These are phyloP conservation scores for Mucor indicus DNA, from an alignment of 371 early-diverging fungal species.

Conservation along the genomic window DNA sequence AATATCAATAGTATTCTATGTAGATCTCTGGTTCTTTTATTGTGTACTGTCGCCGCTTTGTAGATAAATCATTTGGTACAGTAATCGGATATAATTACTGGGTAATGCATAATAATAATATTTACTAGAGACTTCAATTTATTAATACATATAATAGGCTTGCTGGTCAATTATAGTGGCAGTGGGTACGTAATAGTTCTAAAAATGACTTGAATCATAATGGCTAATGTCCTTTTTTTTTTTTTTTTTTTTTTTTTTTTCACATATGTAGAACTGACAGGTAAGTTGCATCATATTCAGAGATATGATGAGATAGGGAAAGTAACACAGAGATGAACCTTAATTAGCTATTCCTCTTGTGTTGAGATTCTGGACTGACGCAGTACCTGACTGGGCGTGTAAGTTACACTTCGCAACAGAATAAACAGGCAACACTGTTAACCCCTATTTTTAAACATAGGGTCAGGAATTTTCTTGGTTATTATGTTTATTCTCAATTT, in stretches of 20 bases:
- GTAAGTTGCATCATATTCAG: constrained; percentile 2
- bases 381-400: constrained; percentile 20
- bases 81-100: constrained; percentile 23
- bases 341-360: constrained; percentile 13
- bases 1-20: background rate
- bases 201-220: no score
- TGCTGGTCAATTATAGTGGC: constrained; percentile 22
- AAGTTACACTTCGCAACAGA: background rate
- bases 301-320: no score
- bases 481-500: constrained; percentile 16
- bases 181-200: constrained; percentile 5
- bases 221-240: background rate
- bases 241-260: background rate
- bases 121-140: background rate
- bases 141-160: background rate
- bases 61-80: constrained; percentile 23
- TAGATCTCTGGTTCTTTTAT: constrained; percentile 20
- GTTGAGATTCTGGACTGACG: constrained; percentile 16
- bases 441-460: no score
- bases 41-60: constrained; percentile 23
- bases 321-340: no score
- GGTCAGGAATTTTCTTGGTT: constrained; percentile 16
- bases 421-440: no score
- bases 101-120: background rate
- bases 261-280: constrained; percentile 5